Evolutionary conservation across 768 basidiomycete genomes (phyloP), one percentile per base, ranked within the genome.

Genomic region (Psilocybe azurescens): DNA sequence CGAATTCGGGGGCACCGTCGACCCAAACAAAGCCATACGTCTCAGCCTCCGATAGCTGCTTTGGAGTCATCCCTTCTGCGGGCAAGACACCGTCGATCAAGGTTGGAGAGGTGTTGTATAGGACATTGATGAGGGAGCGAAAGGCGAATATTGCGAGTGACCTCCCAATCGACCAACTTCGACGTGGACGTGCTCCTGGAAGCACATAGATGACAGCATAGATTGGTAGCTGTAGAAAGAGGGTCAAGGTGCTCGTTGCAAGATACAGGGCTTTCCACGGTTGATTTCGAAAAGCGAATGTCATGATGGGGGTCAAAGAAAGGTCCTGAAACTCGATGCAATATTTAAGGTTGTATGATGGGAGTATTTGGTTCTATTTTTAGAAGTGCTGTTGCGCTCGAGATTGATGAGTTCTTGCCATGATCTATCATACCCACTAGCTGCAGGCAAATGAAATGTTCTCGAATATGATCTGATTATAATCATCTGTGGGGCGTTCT

Each of bases 21-120:
- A 60, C 52, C 59, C 52, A 60, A 24, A 60, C 59, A 20, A 59
- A 59, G 24, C 58, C 58, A 44, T 52, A 52, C 24, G 33, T n/a
- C 49, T 52, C 44, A 16, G 49, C 58, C 10, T 46, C 49, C 3
- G 6, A 24, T 32, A 7, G 1, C 14, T 53, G 36, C 16, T 59
- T 24, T 20, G 11, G 2, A 1, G 58, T 52, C 13, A 44, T 50
- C 24, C 38, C 20, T 13, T 59, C 50, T 30, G 38, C 2, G 13
- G 58, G 58, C 0, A 16, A n/a, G 5, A 16, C 30, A 3, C 29
- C 10, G 10, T 16, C 20, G 3, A n/a, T 41, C 18, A 29, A 13
- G 10, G 58, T 39, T 20, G 52, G 18, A 24, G 49, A 39, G 10
- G 39, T 53, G 39, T 33, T 52, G 39, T 44, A 59, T 4, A 59